Evolutionary conservation across 805 yeast genomes (phyloP).

Genomic region (Sugiyamaella lignohabitans): DNA sequence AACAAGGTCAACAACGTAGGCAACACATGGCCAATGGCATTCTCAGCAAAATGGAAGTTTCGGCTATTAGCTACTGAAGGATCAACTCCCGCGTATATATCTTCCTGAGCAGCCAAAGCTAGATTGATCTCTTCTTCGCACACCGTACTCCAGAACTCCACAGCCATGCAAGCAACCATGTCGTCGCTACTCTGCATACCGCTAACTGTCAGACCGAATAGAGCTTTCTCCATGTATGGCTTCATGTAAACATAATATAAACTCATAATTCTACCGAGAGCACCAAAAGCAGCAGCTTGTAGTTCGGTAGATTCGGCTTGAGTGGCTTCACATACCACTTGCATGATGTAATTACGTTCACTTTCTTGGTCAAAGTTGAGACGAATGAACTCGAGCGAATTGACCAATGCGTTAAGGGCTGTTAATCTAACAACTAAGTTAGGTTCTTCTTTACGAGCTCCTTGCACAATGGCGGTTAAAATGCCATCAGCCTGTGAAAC

Average conservation of each 20-base stretch:
- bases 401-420: slow-evolving; percentile 86
- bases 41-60: slow-evolving; percentile 73
- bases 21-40: slow-evolving; percentile 76
- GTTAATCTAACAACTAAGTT: slow-evolving; percentile 72
- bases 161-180: slow-evolving; percentile 94
- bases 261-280: slow-evolving; percentile 86
- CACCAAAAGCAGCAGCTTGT: slow-evolving; percentile 94
- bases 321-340: slow-evolving; percentile 98
- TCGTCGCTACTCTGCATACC: slow-evolving; percentile 87
- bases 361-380: slow-evolving; percentile 87
- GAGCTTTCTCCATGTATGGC: slow-evolving; percentile 94
- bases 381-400: slow-evolving; percentile 83
- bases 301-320: slow-evolving; percentile 75
- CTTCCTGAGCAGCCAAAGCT: slow-evolving; percentile 55
- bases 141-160: slow-evolving; percentile 99
- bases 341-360: slow-evolving; percentile 96
- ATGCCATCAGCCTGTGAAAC: slow-evolving; percentile 85
- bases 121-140: slow-evolving; percentile 73
- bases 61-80: too few species aligned
- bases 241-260: slow-evolving; percentile 85
- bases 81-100: slow-evolving; percentile 25
- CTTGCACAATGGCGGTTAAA: slow-evolving; percentile 92
- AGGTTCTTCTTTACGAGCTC: slow-evolving; percentile 81
- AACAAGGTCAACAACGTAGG: slow-evolving; percentile 78
- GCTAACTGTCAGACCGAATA: slow-evolving; percentile 74